Base-by-base conservation (phyloP, 306 rosid species). In the Arachis stenosperma region DNA sequence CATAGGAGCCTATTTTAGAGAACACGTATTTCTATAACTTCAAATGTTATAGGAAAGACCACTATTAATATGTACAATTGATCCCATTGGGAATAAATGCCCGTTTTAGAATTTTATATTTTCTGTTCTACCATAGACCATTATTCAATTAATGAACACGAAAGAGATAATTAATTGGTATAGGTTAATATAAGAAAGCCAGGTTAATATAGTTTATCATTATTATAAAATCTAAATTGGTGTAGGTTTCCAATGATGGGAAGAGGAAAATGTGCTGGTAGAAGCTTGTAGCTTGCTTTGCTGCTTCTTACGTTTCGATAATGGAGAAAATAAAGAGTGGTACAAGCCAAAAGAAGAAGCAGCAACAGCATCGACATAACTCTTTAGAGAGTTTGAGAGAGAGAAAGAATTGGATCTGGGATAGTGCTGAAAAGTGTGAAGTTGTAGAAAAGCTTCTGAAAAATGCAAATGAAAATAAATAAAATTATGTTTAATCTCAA, bases 1-100 rank as follows among this genome's bases (percentile, higher is more conserved):
- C 66, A 36, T 65, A 59, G 81, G 73, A 53, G 17, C 39, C n/a
- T 66, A 30, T 79, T 67, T 65, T 67, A 76, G 63, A 60, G 71
- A 57, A 57, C 68, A 62, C 47, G 36, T 78, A 69, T 67, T 65
- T 71, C 17, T 68, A 84, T 65, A 80, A 76, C 81, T 56, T 75
- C 27, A 77, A 83, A 17, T 64, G 64, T 70, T 81, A 70, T 60
- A 68, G 77, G 80, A 71, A 64, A 53, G 62, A 53, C 69, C 64
- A 15, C 44, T 48, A 2, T 82, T 70, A 78, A 67, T 46, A 67
- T 61, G 8, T 33, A 12, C 59, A 30, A 41, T 41, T 62, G 51
- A 69, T 60, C 61, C 50, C 58, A 14, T 60, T 70, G 71, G 65
- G 77, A 78, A 47, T 76, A 69, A 70, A 50, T 52, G 57, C 65